A percentile compares a stretch with the other conserved stretches of the same genome.
Evolutionary conservation across 768 basidiomycete species (phyloP).

Genomic region (Coprinopsis sp.): DNA sequence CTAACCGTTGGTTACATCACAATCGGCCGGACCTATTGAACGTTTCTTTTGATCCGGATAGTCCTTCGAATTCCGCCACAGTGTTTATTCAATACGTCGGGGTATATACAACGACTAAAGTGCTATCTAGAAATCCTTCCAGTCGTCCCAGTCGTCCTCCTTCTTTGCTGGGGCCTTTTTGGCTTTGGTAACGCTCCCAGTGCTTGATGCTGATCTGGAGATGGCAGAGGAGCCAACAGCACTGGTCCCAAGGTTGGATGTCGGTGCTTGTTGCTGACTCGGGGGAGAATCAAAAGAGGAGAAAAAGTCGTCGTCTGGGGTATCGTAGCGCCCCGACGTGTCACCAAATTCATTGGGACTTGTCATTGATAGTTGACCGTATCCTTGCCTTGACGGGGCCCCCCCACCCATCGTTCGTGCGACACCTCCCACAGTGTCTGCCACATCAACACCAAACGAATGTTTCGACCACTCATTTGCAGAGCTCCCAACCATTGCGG

Average conservation of each 20-base stretch:
- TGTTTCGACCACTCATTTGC: slow-evolving; percentile 77
- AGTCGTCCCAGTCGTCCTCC: slow-evolving; percentile 68
- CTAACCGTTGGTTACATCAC: background rate
- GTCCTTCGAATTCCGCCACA: background rate
- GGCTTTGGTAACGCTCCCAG: slow-evolving; percentile 8
- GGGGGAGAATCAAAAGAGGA: slow-evolving; percentile 38
- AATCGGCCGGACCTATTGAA: slow-evolving; percentile 4
- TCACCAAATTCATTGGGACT: slow-evolving; percentile 45
- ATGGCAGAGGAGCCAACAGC: slow-evolving; percentile 7
- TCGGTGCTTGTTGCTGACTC: background rate
- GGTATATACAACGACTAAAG: slow-evolving; percentile 13
- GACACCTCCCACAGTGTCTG: slow-evolving; percentile 65
- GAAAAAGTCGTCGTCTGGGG: slow-evolving; percentile 57
- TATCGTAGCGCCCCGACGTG: slow-evolving; percentile 57
- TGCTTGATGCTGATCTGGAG: background rate
- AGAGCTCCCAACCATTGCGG: slow-evolving; percentile 53
- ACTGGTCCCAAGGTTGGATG: slow-evolving; percentile 7
- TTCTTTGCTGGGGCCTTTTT: slow-evolving; percentile 33
- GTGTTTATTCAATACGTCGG: background rate
- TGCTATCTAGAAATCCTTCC: slow-evolving; percentile 67
- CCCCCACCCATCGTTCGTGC: slow-evolving; percentile 60
- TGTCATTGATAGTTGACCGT: slow-evolving; percentile 40
- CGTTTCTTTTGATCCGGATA: background rate
- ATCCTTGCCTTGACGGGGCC: slow-evolving; percentile 49
- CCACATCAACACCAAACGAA: slow-evolving; percentile 83